These are phyloP conservation scores for Microascus cirrosus DNA, from an alignment of 2,329 filamentous ascomycete genomes.

Conservation along the genomic window DNA sequence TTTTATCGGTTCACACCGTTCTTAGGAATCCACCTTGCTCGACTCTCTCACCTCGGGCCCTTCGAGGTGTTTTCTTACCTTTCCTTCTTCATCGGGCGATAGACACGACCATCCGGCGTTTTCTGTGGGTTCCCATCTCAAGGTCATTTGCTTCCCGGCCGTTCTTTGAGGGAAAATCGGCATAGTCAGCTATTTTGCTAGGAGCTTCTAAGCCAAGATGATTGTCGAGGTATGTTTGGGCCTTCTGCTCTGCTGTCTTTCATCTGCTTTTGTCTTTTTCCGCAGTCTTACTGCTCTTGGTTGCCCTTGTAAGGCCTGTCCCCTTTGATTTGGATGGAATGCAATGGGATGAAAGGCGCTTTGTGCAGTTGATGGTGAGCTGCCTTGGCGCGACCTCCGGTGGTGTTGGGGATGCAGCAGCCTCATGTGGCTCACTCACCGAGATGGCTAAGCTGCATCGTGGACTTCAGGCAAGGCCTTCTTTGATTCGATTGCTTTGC, in stretches of 20 bases:
- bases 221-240: constrained; percentile 21
- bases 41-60: not conserved
- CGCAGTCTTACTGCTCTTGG: not conserved
- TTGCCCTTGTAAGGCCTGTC: not conserved
- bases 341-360: not conserved
- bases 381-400: not conserved
- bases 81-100: not conserved
- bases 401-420: not conserved
- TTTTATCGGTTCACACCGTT: not conserved
- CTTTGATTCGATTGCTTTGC: not conserved
- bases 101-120: not conserved
- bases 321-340: not conserved
- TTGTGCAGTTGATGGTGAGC: not conserved
- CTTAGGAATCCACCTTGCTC: not conserved
- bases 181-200: not conserved
- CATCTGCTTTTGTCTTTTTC: not conserved
- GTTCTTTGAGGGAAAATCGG: not conserved
- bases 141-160: not conserved
- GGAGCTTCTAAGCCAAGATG: constrained; percentile 14
- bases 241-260: constrained; percentile 1
- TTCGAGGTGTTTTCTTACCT: not conserved
- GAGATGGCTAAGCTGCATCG: not conserved
- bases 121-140: not conserved
- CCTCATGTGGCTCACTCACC: not conserved
- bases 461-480: not conserved